Evolutionary conservation across 2,329 filamentous ascomycete genomes (phyloP).

Genomic region (Leptodontidium sp.): DNA sequence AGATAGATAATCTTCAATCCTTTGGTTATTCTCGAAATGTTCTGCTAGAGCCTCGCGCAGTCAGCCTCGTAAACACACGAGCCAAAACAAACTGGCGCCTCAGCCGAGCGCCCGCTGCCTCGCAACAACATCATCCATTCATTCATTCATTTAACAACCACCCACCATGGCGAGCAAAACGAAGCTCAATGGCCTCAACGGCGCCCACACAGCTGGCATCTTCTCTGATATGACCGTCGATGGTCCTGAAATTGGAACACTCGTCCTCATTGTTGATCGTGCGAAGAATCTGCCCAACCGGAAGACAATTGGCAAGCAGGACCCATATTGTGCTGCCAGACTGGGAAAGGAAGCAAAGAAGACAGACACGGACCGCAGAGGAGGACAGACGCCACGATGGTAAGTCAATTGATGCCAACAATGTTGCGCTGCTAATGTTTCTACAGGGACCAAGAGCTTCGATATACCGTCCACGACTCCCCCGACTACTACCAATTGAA

Average conservation of each 20-base stretch:
- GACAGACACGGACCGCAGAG: slow-evolving; percentile 91
- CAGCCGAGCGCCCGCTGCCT: slow-evolving; percentile 17
- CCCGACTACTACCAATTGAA: slow-evolving; percentile 97
- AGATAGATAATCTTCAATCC: slow-evolving; percentile 23
- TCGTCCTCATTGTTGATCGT: slow-evolving; percentile 90
- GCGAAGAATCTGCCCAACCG: slow-evolving; percentile 97
- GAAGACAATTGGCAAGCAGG: slow-evolving; percentile 98
- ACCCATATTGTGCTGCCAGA: slow-evolving; percentile 93
- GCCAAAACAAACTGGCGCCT: slow-evolving; percentile 23
- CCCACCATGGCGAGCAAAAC: slow-evolving; percentile 59
- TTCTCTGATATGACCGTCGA: slow-evolving; percentile 94
- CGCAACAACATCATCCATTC: slow-evolving; percentile 23
- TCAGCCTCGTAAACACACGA: slow-evolving; percentile 31
- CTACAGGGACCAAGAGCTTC: slow-evolving; percentile 92
- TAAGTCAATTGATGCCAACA: slow-evolving; percentile 54
- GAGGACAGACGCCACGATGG: slow-evolving; percentile 96
- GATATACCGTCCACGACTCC: slow-evolving; percentile 95
- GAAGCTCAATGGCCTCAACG: slow-evolving; percentile 64
- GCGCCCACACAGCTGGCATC: slow-evolving; percentile 87
- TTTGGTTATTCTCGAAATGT: slow-evolving; percentile 33
- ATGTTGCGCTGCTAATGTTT: slow-evolving; percentile 33
- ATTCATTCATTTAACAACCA: slow-evolving; percentile 21
- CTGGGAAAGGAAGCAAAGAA: slow-evolving; percentile 98
- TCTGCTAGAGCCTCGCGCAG: slow-evolving; percentile 37
- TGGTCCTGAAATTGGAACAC: slow-evolving; percentile 89